Evolutionary conservation across 164 flowering plant genomes (phyloP), one percentile per base, ranked within the genome.

Genomic region (Piper betle): DNA sequence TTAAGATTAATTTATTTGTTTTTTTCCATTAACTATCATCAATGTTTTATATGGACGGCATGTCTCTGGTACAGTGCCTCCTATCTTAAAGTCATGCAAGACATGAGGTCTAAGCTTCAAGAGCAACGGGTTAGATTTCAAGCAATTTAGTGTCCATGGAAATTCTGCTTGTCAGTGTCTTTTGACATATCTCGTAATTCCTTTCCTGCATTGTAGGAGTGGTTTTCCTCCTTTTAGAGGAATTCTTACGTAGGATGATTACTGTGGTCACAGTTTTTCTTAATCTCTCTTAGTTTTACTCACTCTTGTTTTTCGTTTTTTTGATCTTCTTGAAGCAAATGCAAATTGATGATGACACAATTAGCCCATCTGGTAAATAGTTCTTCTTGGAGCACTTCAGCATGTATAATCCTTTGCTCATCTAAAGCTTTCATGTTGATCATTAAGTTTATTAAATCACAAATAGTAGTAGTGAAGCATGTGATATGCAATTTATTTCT

Each of bases 71-170:
- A 70, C 84, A 88, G 91, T 11, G 46, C 78, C 64, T 81, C 71
- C 69, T 83, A 84, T 66, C 37, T 46, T 43, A 80, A 81, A 67
- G 70, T 71, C 67, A 59, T 48, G 39, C 81, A 81, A 54, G 82
- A 79, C 25, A 60, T 86, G 43, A 64, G 10, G 55, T 61, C 75
- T 58, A 79, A 79, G 58, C 66, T 89, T 48, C 76, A 75, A 62
- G 78, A 79, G 39, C 87, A 78, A 57, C 74, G 82, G 87, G 96
- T 86, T 62, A 63, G 59, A 13, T 59, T 38, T 19, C 1, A 8
- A 33, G 5, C 8, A 38, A 57, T 11, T 37, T 18, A 16, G 6
- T 18, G 1, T 3, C 6, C 0, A 8, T 16, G 18, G 57, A 18
- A 17, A 18, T 3, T n/a, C 18, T 18, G 9, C 25, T 54, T 20